Base-by-base conservation (phyloP, 192 early-diverging fungal species). In the Backusella circina region DNA sequence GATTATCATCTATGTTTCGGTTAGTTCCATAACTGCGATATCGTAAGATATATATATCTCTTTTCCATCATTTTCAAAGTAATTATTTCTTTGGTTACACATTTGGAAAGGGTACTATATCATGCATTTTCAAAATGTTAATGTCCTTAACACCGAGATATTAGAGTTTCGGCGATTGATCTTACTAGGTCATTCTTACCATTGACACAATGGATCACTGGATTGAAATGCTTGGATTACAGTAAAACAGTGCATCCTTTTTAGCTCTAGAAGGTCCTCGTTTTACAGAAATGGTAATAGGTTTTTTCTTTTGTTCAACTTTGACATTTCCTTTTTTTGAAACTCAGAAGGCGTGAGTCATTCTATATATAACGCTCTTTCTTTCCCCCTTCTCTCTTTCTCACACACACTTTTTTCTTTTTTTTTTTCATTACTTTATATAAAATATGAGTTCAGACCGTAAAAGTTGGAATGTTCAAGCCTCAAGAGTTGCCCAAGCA, bases 401-500 rank as follows among this genome's bases (percentile, higher is more conserved):
- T 61, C 26, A n/a, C n/a, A n/a, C n/a, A n/a, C n/a, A 23, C 18
- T 21, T 9, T 16, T 76, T n/a, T 28, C 0, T 32, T 37, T 76
- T 35, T 68, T 5, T 18, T 32, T 68, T 18, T 15, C 30, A 28
- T 21, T 38, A 21, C 16, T 57, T 41, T 65, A 10, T 28, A 64
- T n/a, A 50, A 21, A 75, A n/a, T 47, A 78, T 78, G 77, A 61
- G 41, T 31, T 73, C 71, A 30, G 37, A 72, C 16, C 77, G 77
- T 73, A 32, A 31, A 36, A 21, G 15, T 8, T 89, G 87, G 87
- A 78, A 82, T 33, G 79, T 93, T 73, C 77, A 84, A 15, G 71
- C 89, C 31, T 93, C 93, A 71, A 88, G 84, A 44, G 88, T 91
- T 18, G 84, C 93, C 54, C 85, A 90, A 76, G 85, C 91, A 78